Percentiles rank a stretch among this genome's conserved stretches.
phyloP scores from a whole-genome alignment of 352 stramenopile genomes.

The Pythium brassicae region DNA sequence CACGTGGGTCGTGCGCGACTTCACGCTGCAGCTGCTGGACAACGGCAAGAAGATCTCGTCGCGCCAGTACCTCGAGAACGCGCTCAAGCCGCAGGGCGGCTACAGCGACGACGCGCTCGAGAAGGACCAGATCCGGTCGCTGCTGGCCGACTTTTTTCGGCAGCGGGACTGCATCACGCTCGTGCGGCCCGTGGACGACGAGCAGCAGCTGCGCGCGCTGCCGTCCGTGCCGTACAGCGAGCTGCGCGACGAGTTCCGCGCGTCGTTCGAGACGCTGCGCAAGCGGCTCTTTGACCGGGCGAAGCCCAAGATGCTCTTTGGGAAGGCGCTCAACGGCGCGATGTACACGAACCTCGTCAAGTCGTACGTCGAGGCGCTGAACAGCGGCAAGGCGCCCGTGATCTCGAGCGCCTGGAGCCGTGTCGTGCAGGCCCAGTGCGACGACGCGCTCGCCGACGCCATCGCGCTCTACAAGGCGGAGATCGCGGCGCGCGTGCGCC shows the following conservation, averaged over 20 bases:
- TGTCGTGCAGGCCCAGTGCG: constrained; percentile 81
- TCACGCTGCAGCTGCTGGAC: constrained; percentile 83
- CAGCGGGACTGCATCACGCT: constrained; percentile 88
- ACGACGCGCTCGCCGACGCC: constrained; percentile 73
- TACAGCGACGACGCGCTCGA: constrained; percentile 72
- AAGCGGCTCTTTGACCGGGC: constrained; percentile 72
- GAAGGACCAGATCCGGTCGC: constrained; percentile 79
- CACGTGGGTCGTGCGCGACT: constrained; percentile 89
- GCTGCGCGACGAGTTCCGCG: constrained; percentile 78
- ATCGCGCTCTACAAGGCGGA: constrained; percentile 78
- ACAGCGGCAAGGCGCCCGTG: constrained; percentile 81
- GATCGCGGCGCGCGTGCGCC: constrained; percentile 41
- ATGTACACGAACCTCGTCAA: constrained; percentile 85
- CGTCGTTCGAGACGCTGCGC: constrained; percentile 64
- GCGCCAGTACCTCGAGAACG: constrained; percentile 87
- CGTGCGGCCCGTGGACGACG: constrained; percentile 83
- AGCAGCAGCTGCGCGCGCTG: constrained; percentile 74
- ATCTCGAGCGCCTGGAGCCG: constrained; percentile 89
- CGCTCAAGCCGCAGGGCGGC: constrained; percentile 72
- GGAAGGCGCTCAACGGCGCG: constrained; percentile 78
- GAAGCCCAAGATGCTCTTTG: constrained; percentile 82
- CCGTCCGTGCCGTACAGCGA: constrained; percentile 66
- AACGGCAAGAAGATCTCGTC: constrained; percentile 85
- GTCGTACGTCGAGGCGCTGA: constrained; percentile 84
- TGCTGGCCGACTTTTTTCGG: constrained; percentile 81